phyloP scores from a whole-genome alignment of 2,329 filamentous ascomycete species.

The Zymoseptoria crescenta region DNA sequence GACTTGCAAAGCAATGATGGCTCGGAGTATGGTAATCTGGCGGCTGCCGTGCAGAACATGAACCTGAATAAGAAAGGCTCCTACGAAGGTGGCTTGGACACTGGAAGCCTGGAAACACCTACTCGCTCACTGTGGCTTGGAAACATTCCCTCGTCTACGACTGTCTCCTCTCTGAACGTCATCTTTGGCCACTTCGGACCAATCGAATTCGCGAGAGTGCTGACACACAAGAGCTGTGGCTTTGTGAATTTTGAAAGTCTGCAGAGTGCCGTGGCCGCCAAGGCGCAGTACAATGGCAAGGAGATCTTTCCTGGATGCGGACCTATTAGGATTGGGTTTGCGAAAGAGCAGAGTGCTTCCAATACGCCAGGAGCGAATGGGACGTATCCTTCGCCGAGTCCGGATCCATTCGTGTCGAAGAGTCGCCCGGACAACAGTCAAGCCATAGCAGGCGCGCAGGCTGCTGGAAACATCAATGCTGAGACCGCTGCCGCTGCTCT shows the following conservation, averaged over 20 bases:
- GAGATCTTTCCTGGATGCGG: slow-evolving; percentile 97
- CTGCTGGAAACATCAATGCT: slow-evolving; percentile 32
- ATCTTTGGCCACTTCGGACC: slow-evolving; percentile 92
- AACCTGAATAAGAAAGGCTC: slow-evolving; percentile 56
- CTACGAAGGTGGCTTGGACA: slow-evolving; percentile 60
- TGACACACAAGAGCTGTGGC: slow-evolving; percentile 98
- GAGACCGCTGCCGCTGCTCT: slow-evolving; percentile 48
- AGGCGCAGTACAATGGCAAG: slow-evolving; percentile 82
- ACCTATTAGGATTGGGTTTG: slow-evolving; percentile 91
- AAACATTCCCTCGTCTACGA: slow-evolving; percentile 94
- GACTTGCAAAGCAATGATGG: slow-evolving; percentile 70
- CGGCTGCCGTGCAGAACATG: slow-evolving; percentile 75
- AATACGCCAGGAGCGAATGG: slow-evolving; percentile 83
- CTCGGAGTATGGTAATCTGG: slow-evolving; percentile 69
- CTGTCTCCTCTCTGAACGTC: slow-evolving; percentile 84
- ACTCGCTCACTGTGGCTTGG: slow-evolving; percentile 95
- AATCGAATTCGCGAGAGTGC: slow-evolving; percentile 82
- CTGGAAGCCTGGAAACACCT: slow-evolving; percentile 65
- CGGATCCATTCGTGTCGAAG: slow-evolving; percentile 60
- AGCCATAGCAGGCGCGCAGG: slow-evolving; percentile 22
- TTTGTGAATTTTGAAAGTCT: slow-evolving; percentile 95
- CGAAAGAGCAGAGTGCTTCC: slow-evolving; percentile 85
- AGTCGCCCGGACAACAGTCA: slow-evolving; percentile 31
- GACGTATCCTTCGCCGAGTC: slow-evolving; percentile 81
- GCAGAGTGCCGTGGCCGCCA: slow-evolving; percentile 85